A percentile compares a stretch with the other conserved stretches of the same genome.
phyloP scores from a whole-genome alignment of 208 protist species.

The Zelonia costaricensis region DNA sequence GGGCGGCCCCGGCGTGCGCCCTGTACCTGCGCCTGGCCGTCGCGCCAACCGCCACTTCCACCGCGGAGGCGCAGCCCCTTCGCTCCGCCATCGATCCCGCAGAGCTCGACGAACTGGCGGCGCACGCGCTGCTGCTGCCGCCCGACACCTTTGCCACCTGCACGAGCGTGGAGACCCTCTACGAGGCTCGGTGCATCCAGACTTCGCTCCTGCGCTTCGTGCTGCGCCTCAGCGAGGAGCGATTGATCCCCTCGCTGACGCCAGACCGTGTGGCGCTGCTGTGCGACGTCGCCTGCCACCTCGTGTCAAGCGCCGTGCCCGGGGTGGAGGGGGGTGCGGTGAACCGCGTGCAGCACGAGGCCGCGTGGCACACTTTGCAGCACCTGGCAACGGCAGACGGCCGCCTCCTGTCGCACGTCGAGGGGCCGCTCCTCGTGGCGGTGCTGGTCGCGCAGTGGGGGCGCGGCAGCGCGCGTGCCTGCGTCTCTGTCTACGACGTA shows the following conservation, averaged over 20 bases:
- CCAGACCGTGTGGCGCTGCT: slow-evolving; percentile 13
- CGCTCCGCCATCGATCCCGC: neutral
- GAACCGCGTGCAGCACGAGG: slow-evolving; percentile 22
- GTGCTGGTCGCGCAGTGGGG: slow-evolving; percentile 15
- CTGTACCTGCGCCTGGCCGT: slow-evolving; percentile 13
- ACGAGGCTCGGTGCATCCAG: slow-evolving; percentile 34
- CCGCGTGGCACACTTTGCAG: slow-evolving; percentile 20
- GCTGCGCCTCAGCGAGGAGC: slow-evolving; percentile 17
- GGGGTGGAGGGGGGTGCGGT: slow-evolving; percentile 18
- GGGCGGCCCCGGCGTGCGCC: neutral
- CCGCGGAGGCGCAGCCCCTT: neutral
- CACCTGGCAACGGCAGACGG: slow-evolving; percentile 2
- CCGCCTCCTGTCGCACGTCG: slow-evolving; percentile 15
- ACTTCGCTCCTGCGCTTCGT: slow-evolving; percentile 19
- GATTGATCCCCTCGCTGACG: neutral
- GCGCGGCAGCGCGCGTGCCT: neutral
- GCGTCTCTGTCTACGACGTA: slow-evolving; percentile 7
- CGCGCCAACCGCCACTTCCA: neutral
- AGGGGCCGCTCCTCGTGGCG: slow-evolving; percentile 21
- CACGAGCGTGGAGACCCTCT: slow-evolving; percentile 26
- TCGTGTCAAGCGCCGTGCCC: slow-evolving; percentile 22
- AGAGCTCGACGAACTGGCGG: neutral
- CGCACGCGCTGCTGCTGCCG: neutral
- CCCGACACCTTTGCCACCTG: slow-evolving; percentile 13
- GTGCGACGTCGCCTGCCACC: slow-evolving; percentile 25